Conservation (phyloP, 2,329 filamentous ascomycete genomes). For the Meredithiella fracta region DNA sequence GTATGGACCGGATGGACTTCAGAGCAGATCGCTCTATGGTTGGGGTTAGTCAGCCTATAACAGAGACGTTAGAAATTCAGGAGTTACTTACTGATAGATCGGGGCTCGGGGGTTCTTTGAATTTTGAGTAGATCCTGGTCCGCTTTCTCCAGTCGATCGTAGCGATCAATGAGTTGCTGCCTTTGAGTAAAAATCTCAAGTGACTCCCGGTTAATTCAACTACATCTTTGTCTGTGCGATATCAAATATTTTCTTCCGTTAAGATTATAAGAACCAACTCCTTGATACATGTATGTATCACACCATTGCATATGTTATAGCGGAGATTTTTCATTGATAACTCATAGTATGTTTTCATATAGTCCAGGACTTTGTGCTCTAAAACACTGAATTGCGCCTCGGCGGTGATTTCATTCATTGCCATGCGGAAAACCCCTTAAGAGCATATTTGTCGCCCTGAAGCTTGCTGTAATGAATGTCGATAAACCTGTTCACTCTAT, state of each 20-base stretch:
- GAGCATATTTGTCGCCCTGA: not conserved
- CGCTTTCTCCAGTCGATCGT: too few species aligned
- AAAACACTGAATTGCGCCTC: not conserved
- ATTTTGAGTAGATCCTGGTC: too few species aligned
- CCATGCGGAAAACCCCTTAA: not conserved
- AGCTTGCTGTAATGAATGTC: not conserved
- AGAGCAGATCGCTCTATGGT: too few species aligned
- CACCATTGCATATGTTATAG: not conserved
- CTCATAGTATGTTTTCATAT: not conserved
- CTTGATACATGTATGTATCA: not conserved
- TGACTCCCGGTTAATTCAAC: not conserved
- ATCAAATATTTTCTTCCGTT: not conserved
- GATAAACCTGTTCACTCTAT: not conserved
- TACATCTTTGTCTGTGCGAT: not conserved
- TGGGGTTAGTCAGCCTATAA: too few species aligned
- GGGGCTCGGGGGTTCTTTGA: too few species aligned
- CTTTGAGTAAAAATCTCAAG: not conserved
- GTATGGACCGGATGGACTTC: too few species aligned
- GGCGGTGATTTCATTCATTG: not conserved
- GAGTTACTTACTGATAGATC: too few species aligned
- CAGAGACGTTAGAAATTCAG: too few species aligned
- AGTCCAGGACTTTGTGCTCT: not conserved
- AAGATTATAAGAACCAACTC: not conserved
- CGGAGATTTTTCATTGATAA: not conserved
- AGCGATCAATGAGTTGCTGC: not conserved